Percentiles rank a stretch among this genome's conserved stretches.
Conservation (phyloP, 2,329 filamentous ascomycete species). For the Polychaeton citri region DNA sequence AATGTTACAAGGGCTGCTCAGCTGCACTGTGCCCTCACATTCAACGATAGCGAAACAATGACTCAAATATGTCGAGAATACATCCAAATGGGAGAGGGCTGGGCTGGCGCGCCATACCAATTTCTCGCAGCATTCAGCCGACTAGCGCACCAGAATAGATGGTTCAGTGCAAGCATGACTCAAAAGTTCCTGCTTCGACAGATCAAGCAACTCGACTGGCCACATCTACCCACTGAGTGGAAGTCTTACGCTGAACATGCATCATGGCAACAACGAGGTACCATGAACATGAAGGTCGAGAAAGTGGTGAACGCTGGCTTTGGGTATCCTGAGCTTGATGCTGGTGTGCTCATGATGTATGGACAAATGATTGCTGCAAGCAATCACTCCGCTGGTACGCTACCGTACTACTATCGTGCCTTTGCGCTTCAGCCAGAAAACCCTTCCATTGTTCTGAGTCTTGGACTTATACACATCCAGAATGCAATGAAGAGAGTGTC, state of each 20-base stretch:
- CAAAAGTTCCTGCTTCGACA: constrained; percentile 88
- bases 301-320: background rate
- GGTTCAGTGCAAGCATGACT: constrained; percentile 67
- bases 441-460: constrained; percentile 63
- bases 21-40: constrained; percentile 61
- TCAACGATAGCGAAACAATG: constrained; percentile 63
- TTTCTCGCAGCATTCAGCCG: constrained; percentile 69
- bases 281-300: background rate
- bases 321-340: constrained; percentile 46
- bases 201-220: constrained; percentile 76
- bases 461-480: constrained; percentile 76
- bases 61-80: constrained; percentile 68
- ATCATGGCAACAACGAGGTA: background rate
- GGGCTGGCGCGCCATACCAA: constrained; percentile 69
- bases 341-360: constrained; percentile 74
- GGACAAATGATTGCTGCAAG: constrained; percentile 80
- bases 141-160: constrained; percentile 57
- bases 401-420: constrained; percentile 70
- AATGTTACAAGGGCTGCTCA: constrained; percentile 15
- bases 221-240: constrained; percentile 41
- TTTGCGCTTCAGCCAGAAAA: constrained; percentile 60
- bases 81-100: constrained; percentile 56
- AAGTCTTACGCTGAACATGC: constrained; percentile 24
- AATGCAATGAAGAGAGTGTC: constrained; percentile 79
- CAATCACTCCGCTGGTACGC: constrained; percentile 66